Evolutionary conservation across 2,329 filamentous ascomycete species (phyloP).

Genomic region (Sporothrix sp.): DNA sequence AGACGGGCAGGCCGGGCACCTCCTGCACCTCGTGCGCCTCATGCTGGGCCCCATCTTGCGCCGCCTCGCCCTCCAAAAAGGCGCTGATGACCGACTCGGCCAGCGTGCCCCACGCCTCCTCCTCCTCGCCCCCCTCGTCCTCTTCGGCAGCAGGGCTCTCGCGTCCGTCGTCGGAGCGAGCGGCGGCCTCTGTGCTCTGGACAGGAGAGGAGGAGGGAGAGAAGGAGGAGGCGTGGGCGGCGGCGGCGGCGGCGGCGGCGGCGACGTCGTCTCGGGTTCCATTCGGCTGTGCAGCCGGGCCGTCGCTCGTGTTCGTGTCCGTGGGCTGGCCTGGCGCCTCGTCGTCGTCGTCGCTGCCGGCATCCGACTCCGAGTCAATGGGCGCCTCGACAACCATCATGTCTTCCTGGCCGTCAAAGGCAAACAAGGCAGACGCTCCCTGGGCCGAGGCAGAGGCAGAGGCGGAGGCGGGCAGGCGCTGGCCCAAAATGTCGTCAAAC

Average conservation of each 20-base stretch:
- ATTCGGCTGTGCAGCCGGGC: background rate
- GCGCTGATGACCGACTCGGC: slow-evolving; percentile 13
- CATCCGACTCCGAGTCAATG: slow-evolving; percentile 12
- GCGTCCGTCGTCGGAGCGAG: background rate
- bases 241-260: too few relatives aligned
- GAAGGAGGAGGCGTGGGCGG: too few relatives aligned
- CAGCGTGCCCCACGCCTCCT: slow-evolving; percentile 8
- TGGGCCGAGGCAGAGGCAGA: too few relatives aligned
- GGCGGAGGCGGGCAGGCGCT: too few relatives aligned
- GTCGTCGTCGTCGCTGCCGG: background rate
- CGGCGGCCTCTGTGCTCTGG: background rate
- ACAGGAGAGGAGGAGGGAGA: too few relatives aligned
- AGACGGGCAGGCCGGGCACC: background rate
- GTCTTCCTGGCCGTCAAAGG: slow-evolving; percentile 3
- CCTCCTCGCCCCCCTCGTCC: background rate
- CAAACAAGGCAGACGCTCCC: too few relatives aligned
- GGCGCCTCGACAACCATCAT: slow-evolving; percentile 17
- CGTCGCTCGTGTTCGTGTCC: too few relatives aligned
- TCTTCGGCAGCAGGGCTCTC: background rate
- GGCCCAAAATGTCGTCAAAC: slow-evolving; percentile 1
- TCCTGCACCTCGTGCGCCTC: background rate
- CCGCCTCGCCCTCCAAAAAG: slow-evolving; percentile 1
- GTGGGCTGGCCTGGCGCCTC: background rate
- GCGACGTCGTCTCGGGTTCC: background rate
- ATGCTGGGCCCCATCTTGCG: background rate